A percentile compares a stretch with the other conserved stretches of the same genome.
Evolutionary conservation across 305 asterid species (phyloP).

Genomic region (Solanum hybrid): DNA sequence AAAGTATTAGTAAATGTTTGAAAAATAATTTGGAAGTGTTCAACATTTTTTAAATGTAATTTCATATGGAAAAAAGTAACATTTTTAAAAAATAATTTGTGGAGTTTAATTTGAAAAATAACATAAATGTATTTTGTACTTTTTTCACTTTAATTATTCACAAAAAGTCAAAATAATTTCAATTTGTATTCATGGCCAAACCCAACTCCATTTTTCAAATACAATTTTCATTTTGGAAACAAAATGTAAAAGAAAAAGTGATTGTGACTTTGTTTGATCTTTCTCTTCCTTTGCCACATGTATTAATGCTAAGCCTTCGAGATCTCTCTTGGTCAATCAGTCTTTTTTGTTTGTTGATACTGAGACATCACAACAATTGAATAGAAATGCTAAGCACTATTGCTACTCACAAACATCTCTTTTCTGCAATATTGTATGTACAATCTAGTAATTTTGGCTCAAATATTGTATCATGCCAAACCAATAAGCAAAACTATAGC

Average conservation of each 20-base stretch:
- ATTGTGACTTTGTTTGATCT: not conserved
- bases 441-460: not conserved
- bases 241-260: not conserved
- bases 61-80: not conserved
- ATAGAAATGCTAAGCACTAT: not conserved
- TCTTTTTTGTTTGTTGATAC: too few species aligned
- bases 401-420: not conserved
- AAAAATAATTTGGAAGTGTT: not conserved
- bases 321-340: not conserved
- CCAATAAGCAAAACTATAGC: not conserved
- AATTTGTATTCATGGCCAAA: not conserved
- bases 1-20: not conserved
- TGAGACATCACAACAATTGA: not conserved
- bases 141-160: not conserved
- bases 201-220: not conserved
- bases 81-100: too few species aligned
- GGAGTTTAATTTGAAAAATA: not conserved
- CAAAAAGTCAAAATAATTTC: not conserved
- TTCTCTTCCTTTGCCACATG: not conserved
- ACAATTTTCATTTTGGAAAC: not conserved
- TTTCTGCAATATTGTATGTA: not conserved
- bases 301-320: too few species aligned
- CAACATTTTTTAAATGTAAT: not conserved
- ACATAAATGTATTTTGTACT: not conserved
- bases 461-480: accelerated